phyloP scores from a whole-genome alignment of 2,329 filamentous ascomycete species.

The Paecilomyces niveus region DNA sequence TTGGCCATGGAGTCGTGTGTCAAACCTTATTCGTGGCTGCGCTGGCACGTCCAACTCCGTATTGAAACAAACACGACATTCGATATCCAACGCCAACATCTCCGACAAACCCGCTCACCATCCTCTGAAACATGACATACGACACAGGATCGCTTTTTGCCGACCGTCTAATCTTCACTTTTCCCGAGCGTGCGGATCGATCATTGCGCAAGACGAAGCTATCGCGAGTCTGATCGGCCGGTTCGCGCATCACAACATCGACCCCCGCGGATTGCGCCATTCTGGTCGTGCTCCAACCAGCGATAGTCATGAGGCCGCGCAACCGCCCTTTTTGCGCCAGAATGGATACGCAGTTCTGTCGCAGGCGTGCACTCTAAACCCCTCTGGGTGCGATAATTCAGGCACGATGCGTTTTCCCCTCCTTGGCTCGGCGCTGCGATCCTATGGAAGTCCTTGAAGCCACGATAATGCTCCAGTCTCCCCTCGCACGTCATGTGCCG shows the following conservation, averaged over 20 bases:
- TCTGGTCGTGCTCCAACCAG: not conserved
- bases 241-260: constrained; percentile 1
- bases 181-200: not conserved
- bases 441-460: not conserved
- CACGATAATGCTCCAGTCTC: not conserved
- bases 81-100: not conserved
- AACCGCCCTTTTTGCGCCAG: not conserved
- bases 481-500: not conserved
- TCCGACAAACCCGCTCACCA: not conserved
- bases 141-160: not conserved
- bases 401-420: not conserved
- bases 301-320: not conserved
- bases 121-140: not conserved
- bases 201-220: not conserved
- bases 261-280: not conserved
- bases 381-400: not conserved
- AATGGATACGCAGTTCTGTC: not conserved
- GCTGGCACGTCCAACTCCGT: not conserved
- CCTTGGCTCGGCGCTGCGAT: not conserved
- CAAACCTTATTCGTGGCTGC: not conserved
- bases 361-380: not conserved
- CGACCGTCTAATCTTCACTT: not conserved
- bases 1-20: no score
- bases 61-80: not conserved
- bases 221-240: not conserved